These are phyloP conservation scores for Bryum argenteum DNA, from an alignment of 225 moss, liverwort and hornwort species.

Conservation along the genomic window DNA sequence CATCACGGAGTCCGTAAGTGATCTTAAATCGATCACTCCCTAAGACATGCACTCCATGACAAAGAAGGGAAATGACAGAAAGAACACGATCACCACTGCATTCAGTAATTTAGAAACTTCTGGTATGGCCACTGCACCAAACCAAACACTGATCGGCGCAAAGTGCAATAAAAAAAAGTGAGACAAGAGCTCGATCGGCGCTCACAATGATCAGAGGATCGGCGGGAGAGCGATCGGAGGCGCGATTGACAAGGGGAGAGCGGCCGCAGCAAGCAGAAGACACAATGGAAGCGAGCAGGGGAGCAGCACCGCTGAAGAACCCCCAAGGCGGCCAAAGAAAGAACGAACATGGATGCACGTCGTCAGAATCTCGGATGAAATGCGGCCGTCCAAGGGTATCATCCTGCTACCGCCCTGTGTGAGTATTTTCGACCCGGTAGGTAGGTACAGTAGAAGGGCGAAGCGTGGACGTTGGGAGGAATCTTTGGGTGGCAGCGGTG, in stretches of 20 bases:
- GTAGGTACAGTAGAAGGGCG: slow-evolving; percentile 17
- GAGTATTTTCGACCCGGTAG: background rate
- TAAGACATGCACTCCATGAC: too few species aligned
- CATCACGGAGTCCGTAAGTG: too few species aligned
- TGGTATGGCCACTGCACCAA: too few species aligned
- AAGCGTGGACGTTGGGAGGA: slow-evolving; percentile 17
- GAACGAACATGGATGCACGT: slow-evolving; percentile 9
- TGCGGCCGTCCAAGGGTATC: slow-evolving; percentile 1
- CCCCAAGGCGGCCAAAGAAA: slow-evolving; percentile 23
- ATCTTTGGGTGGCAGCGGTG: slow-evolving; percentile 25
- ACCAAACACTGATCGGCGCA: too few species aligned
- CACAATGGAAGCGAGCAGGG: background rate
- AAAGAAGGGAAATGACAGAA: too few species aligned
- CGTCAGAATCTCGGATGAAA: slow-evolving; percentile 6
- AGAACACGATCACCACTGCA: too few species aligned
- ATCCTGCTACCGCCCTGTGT: background rate
- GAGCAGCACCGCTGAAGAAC: slow-evolving; percentile 27
- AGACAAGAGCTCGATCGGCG: background rate
- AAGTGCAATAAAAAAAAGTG: background rate
- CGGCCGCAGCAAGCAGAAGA: slow-evolving; percentile 11
- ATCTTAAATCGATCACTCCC: too few species aligned
- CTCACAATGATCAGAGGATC: slow-evolving; percentile 30
- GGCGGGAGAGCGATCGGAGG: slow-evolving; percentile 2
- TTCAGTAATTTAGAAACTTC: too few species aligned
- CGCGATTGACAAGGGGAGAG: slow-evolving; percentile 10